A percentile compares a stretch with the other conserved stretches of the same genome.
phyloP scores from a whole-genome alignment of 2,329 filamentous ascomycete species.

The Helotiales sp. region DNA sequence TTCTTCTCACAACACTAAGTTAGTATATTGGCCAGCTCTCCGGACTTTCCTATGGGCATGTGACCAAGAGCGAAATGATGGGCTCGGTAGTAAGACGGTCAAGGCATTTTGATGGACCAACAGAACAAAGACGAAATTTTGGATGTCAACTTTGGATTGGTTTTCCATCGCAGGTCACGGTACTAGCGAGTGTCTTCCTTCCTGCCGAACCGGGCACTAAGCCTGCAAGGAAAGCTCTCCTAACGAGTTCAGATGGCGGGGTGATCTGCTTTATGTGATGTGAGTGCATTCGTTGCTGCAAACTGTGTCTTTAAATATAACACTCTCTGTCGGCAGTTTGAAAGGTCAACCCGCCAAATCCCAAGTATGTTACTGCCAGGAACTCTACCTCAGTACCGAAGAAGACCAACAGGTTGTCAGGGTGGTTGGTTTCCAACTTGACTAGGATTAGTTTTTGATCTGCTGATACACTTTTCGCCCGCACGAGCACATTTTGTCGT shows the following conservation, averaged over 20 bases:
- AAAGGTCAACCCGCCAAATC: not conserved
- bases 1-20: not conserved
- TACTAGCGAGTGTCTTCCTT: slow-evolving; percentile 2
- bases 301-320: not conserved
- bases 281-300: not conserved
- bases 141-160: slow-evolving; percentile 7
- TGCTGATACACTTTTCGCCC: too few species aligned
- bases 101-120: slow-evolving; percentile 4
- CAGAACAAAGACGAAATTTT: slow-evolving; percentile 7
- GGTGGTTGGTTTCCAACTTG: too few species aligned
- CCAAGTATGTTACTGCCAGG: too few species aligned
- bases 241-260: slow-evolving; percentile 3
- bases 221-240: slow-evolving; percentile 16
- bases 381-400: too few species aligned
- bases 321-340: not conserved
- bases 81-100: not conserved
- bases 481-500: too few species aligned
- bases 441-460: too few species aligned
- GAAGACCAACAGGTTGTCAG: too few species aligned
- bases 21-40: slow-evolving; percentile 9
- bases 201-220: not conserved
- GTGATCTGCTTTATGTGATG: not conserved
- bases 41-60: slow-evolving; percentile 10
- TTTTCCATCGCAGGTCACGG: slow-evolving; percentile 4
- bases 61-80: slow-evolving; percentile 5